Evolutionary conservation across 768 basidiomycete genomes (phyloP), one percentile per base, ranked within the genome.

Genomic region (Lyophyllum atratum): DNA sequence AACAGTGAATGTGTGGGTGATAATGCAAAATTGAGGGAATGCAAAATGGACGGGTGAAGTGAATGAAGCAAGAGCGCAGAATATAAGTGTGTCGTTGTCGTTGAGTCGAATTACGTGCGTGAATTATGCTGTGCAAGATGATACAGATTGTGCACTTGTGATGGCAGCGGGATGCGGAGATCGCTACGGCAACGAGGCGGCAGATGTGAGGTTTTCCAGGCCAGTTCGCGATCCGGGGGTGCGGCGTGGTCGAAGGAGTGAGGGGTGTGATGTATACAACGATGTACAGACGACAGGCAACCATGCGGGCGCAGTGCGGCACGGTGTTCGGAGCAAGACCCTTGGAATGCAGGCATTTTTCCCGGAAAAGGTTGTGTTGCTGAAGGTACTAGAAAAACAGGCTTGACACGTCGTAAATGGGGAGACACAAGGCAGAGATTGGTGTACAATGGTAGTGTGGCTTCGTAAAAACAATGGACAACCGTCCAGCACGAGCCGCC

Each of bases 361-460:
- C 46, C 42, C 50, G 15, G 33, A 45, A 49, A 56, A 44, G 15
- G 34, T 42, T 48, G 52, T 37, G 54, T 57, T 55, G 48, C 9
- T 45, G 56, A 54, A 53, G 49, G 53, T 50, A 50, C 34, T 54
- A 54, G 43, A 10, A 34, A 28, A 42, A 59, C 52, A 56, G 33
- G 59, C 44, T 49, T 53, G 45, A 53, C 29, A 48, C 21, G 40
- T 56, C 43, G 55, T 56, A 56, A 29, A 50, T 40, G 48, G 25
- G 26, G 43, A 44, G 44, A 54, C 21, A 50, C 34, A 49, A 52
- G 44, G 19, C 29, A 40, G 54, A 47, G 49, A 56, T 33, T 34
- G 19, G n/a, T 57, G 52, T 60, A 60, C 59, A 60, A 25, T 57
- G 50, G 44, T 61, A 57, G 55, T 40, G 52, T 60, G 51, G 29